Evolutionary conservation across 2,329 filamentous ascomycete species (phyloP).

Genomic region (Aspergillus intermedius): DNA sequence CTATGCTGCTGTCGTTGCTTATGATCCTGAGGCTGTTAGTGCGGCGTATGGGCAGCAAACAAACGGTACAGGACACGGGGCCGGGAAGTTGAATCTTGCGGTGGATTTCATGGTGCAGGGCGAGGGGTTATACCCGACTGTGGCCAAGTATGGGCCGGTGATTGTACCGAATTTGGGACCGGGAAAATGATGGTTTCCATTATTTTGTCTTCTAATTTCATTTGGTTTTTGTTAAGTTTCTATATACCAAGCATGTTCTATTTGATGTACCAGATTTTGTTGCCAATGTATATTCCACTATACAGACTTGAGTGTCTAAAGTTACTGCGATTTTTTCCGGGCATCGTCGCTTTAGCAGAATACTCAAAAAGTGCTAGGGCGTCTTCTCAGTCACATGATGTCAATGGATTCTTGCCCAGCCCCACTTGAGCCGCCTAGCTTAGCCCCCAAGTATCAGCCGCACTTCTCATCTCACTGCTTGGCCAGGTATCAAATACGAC

Average conservation of each 20-base stretch:
- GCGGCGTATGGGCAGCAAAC: conserved; percentile 35
- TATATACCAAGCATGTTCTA: not conserved
- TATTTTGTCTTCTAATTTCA: not conserved
- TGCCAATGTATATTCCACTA: too few species aligned
- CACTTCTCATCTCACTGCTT: too few species aligned
- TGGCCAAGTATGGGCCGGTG: conserved; percentile 94
- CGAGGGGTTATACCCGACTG: conserved; percentile 69
- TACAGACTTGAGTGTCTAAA: too few species aligned
- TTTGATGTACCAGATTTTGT: too few species aligned
- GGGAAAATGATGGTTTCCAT: conserved; percentile 46
- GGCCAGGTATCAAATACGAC: too few species aligned
- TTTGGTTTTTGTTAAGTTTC: not conserved
- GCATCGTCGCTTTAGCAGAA: too few species aligned
- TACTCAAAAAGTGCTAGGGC: too few species aligned
- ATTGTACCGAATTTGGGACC: conserved; percentile 83
- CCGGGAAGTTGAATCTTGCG: conserved; percentile 68
- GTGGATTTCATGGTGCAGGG: conserved; percentile 97
- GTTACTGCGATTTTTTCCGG: too few species aligned
- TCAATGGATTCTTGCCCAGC: too few species aligned
- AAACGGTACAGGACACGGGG: conserved; percentile 6
- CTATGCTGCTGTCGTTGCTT: conserved; percentile 88
- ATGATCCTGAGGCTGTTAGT: conserved; percentile 73
- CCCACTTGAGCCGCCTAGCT: too few species aligned
- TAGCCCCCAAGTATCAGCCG: too few species aligned
- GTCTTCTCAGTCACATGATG: too few species aligned